These are phyloP conservation scores for Verticillium nubilum DNA, from an alignment of 2,329 filamentous ascomycete genomes.

Conservation along the genomic window DNA sequence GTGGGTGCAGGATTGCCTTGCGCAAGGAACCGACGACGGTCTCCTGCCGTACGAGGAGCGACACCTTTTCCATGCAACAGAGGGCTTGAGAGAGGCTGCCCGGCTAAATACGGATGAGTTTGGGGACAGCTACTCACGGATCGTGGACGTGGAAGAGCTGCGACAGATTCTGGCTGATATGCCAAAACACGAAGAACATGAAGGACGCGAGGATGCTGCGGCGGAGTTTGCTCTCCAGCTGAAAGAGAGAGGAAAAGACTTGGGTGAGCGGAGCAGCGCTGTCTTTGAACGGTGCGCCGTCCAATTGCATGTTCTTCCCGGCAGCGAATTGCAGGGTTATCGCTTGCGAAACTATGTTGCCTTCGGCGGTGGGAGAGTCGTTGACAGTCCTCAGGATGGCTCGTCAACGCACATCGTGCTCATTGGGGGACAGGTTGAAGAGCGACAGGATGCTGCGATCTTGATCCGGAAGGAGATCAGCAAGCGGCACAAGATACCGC, in stretches of 20 bases:
- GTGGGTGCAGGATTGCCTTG: constrained; percentile 82
- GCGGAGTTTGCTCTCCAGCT: constrained; percentile 47
- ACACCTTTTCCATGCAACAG: constrained; percentile 68
- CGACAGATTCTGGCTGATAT: constrained; percentile 42
- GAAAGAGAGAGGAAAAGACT: constrained; percentile 46
- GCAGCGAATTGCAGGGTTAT: constrained; percentile 20
- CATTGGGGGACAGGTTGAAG: constrained; percentile 31
- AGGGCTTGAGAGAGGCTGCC: constrained; percentile 47
- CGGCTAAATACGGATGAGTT: constrained; percentile 65
- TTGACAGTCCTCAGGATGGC: constrained; percentile 41
- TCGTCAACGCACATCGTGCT: constrained; percentile 69
- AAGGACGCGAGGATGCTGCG: constrained; percentile 31
- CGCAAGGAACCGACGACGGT: constrained; percentile 48
- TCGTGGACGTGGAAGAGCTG: constrained; percentile 61
- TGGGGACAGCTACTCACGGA: constrained; percentile 77
- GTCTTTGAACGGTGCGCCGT: constrained; percentile 46
- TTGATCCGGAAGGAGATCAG: constrained; percentile 42
- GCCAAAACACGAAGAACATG: constrained; percentile 38
- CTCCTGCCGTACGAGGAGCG: constrained; percentile 56
- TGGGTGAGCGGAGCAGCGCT: constrained; percentile 43
- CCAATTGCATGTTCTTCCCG: constrained; percentile 27
- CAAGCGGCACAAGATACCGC: constrained; percentile 48
- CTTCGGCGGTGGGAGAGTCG: constrained; percentile 64
- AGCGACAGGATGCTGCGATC: constrained; percentile 29
- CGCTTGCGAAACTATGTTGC: constrained; percentile 50